These are phyloP conservation scores for Puccinia novopanici DNA, from an alignment of 1,284 basidiomycete species.

Conservation along the genomic window DNA sequence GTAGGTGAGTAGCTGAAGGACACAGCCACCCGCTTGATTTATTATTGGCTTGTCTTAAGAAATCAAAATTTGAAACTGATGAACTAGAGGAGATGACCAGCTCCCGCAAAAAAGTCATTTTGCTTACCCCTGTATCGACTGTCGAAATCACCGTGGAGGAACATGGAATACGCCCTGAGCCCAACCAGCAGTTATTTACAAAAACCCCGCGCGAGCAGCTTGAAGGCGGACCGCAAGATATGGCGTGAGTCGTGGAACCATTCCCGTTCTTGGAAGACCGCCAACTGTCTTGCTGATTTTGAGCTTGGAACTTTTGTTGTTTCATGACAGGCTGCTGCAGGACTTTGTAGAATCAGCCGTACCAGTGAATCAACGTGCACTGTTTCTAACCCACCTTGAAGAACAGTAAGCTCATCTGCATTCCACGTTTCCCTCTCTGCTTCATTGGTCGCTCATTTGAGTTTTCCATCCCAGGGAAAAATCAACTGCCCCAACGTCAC, in stretches of 20 bases:
- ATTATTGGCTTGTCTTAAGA: not conserved
- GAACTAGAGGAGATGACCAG: not conserved
- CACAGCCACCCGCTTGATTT: not conserved
- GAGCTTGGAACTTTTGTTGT: not conserved
- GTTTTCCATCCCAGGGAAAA: not conserved
- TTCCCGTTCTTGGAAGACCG: not conserved
- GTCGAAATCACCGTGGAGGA: not conserved
- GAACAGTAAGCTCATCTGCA: not conserved
- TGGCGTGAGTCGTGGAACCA: not conserved
- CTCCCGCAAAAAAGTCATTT: not conserved
- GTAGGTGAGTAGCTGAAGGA: not conserved
- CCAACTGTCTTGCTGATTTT: not conserved
- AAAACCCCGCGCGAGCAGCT: not conserved
- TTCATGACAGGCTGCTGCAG: not conserved
- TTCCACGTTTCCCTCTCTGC: not conserved
- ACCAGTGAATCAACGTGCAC: not conserved
- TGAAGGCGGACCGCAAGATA: not conserved
- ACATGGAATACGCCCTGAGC: not conserved
- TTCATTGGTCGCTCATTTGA: not conserved
- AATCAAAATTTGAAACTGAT: not conserved
- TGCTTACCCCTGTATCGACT: not conserved
- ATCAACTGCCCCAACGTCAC: not conserved
- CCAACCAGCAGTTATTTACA: no score
- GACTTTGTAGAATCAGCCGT: not conserved
- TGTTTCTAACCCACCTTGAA: not conserved